Base-by-base conservation (phyloP, 1,139 yeast genomes). In the Hyphopichia buzzinii region DNA sequence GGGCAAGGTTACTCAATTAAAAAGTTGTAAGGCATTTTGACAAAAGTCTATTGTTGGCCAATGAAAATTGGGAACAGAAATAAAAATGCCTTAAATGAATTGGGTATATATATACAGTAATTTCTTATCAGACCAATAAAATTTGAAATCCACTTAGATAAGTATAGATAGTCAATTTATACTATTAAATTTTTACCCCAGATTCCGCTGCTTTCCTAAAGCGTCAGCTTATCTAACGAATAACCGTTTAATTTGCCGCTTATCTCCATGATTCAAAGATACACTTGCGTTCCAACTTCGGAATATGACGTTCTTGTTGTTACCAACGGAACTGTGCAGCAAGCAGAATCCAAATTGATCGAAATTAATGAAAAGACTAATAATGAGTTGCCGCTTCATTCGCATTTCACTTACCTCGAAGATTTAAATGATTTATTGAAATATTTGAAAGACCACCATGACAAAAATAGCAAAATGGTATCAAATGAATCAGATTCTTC, bases 261-360 rank as follows among this genome's bases (percentile, higher is more conserved):
- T n/a, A n/a, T n/a, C n/a, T n/a, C n/a, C n/a, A 64, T 64, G 69
- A 64, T 64, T 41, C 67, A 64, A 42, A 62, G 60, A 47, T 64
- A 52, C 44, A 61, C 64, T 27, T 64, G 70, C 39, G 55, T 61
- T 19, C 69, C 69, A 24, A 51, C 46, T 29, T 49, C 54, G 21
- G 65, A 60, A 30, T 63, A 64, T 48, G 68, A 64, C 44, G 62
- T 64, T 7, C 49, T 64, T 16, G 51, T 65, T 4, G 57, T 67
- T 13, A 57, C 71, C 21, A 66, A 66, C 42, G 72, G 72, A 6
- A 48, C 64, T 1, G 50, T 54, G 17, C 48, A 46, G 19, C 69
- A 64, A 45, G 62, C 65, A 4, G 64, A 63, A 36, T 39, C 54
- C 17, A 59, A 54, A 25, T 43, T 62, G 12, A 42, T 47, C 15